Evolutionary conservation across 805 yeast genomes (phyloP).

Genomic region (Kazachstania viticola): DNA sequence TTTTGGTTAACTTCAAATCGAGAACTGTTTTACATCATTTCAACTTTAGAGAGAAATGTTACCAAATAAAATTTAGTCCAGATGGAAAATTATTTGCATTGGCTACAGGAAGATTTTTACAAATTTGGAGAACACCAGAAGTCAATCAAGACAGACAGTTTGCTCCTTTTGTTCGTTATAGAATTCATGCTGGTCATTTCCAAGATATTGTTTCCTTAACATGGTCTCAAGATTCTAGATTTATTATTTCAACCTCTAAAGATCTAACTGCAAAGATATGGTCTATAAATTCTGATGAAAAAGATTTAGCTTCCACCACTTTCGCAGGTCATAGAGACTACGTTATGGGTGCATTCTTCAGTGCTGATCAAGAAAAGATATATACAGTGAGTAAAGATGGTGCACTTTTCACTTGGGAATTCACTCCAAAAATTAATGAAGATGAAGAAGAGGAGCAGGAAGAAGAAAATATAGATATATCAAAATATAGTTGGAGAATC

Average conservation of each 20-base stretch:
- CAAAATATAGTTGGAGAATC: slow-evolving; percentile 67
- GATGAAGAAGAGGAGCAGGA: slow-evolving; percentile 34
- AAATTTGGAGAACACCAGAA: slow-evolving; percentile 89
- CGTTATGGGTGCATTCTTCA: slow-evolving; percentile 79
- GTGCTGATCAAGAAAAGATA: slow-evolving; percentile 76
- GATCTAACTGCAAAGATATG: slow-evolving; percentile 83
- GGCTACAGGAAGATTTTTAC: slow-evolving; percentile 70
- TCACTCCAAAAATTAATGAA: slow-evolving; percentile 44
- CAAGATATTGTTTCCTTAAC: slow-evolving; percentile 64
- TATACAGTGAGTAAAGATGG: slow-evolving; percentile 93
- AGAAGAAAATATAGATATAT: slow-evolving; percentile 29
- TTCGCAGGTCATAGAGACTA: slow-evolving; percentile 89
- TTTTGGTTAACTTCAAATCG: slow-evolving; percentile 72
- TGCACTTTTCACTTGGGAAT: slow-evolving; percentile 88
- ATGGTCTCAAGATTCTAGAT: slow-evolving; percentile 89
- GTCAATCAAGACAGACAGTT: slow-evolving; percentile 77
- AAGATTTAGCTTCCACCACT: slow-evolving; percentile 61
- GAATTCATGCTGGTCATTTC: slow-evolving; percentile 88
- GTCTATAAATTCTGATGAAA: slow-evolving; percentile 61
- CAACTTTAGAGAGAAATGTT: slow-evolving; percentile 74
- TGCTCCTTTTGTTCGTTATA: slow-evolving; percentile 87
- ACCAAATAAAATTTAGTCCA: slow-evolving; percentile 72
- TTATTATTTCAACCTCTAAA: slow-evolving; percentile 73
- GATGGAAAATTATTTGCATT: slow-evolving; percentile 82
- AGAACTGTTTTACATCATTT: slow-evolving; percentile 86